Percentiles rank a stretch among this genome's conserved stretches.
phyloP scores from a whole-genome alignment of 2,329 filamentous ascomycete genomes.

The Delphinella strobiligena region DNA sequence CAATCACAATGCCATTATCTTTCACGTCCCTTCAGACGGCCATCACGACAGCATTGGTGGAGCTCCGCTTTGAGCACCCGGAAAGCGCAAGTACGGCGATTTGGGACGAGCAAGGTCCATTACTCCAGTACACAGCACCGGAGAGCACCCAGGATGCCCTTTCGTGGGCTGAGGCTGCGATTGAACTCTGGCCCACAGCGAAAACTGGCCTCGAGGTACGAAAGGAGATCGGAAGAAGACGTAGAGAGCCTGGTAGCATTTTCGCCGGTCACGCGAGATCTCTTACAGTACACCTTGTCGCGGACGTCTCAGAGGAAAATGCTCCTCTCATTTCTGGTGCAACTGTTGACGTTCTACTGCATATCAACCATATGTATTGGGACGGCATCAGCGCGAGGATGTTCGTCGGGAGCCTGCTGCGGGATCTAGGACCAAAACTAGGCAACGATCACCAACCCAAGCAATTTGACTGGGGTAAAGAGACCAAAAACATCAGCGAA shows the following conservation, averaged over 20 bases:
- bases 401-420: not conserved
- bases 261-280: not conserved
- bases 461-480: not conserved
- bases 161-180: not conserved
- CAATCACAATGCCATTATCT: too few relatives aligned
- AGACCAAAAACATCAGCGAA: not conserved
- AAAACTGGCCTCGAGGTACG: not conserved
- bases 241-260: too few relatives aligned
- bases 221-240: not conserved
- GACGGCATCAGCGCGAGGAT: slow-evolving; percentile 1
- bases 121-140: slow-evolving; percentile 1
- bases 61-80: not conserved
- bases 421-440: not conserved
- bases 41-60: not conserved
- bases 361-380: slow-evolving; percentile 3
- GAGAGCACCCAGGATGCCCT: not conserved
- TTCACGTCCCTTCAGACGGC: not conserved
- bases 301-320: not conserved
- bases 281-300: not conserved
- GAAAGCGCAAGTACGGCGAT: not conserved
- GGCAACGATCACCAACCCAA: too few relatives aligned
- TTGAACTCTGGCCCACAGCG: not conserved
- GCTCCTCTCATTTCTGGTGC: not conserved
- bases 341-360: not conserved
- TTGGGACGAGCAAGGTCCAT: slow-evolving; percentile 1